A percentile compares a stretch with the other conserved stretches of the same genome.
These are phyloP conservation scores for Kazachstania martiniae DNA, from an alignment of 805 yeast genomes.

Conservation along the genomic window DNA sequence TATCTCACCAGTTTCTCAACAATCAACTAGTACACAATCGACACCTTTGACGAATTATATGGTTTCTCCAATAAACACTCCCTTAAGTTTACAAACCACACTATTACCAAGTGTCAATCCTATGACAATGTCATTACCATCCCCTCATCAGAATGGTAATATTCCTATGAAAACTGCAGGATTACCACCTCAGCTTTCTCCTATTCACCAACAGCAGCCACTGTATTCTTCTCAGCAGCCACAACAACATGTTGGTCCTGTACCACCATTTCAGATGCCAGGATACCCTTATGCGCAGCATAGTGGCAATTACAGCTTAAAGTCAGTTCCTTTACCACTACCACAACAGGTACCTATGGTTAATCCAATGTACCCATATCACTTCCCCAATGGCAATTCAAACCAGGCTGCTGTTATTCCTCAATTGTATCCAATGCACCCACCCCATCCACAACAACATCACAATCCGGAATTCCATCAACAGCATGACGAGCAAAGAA, in stretches of 20 bases:
- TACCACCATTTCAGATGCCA: slow-evolving; percentile 1
- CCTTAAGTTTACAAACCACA: slow-evolving; percentile 6
- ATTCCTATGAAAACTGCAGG: background rate
- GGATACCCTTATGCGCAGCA: slow-evolving; percentile 5
- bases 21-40: background rate
- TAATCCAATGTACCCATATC: background rate
- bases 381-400: too few species aligned
- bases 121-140: background rate
- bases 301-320: slow-evolving; percentile 2
- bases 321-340: slow-evolving; percentile 1
- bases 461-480: too few species aligned
- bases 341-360: slow-evolving; percentile 4
- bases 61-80: slow-evolving; percentile 11
- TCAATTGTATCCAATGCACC: background rate
- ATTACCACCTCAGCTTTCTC: background rate
- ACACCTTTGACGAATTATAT: slow-evolving; percentile 7
- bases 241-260: background rate
- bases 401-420: background rate
- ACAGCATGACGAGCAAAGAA: too few species aligned
- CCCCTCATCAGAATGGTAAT: too few species aligned
- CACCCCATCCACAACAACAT: too few species aligned
- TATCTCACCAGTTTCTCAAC: background rate
- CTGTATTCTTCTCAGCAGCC: background rate
- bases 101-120: background rate
- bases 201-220: background rate